Conservation (phyloP, 2,329 filamentous ascomycete genomes). For the Exutisphaerella laricina region DNA sequence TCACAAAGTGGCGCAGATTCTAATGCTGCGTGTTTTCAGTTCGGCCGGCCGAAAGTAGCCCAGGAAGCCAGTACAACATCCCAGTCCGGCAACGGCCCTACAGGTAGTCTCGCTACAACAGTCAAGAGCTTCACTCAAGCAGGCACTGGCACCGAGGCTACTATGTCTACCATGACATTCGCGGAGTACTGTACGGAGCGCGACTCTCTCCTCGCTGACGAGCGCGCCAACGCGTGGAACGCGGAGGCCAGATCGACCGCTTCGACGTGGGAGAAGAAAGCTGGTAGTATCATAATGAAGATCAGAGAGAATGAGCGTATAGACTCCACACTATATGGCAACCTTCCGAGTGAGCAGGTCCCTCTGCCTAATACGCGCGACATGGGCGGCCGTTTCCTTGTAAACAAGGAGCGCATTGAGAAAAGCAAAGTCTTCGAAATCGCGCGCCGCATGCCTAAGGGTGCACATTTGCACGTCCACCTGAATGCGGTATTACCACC, state of each 20-base stretch:
- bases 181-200: slow-evolving; percentile 24
- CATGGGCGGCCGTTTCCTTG: slow-evolving; percentile 45
- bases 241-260: slow-evolving; percentile 26
- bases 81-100: too few species aligned
- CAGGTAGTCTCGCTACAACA: neutral
- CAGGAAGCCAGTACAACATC: neutral
- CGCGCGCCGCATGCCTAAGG: slow-evolving; percentile 60
- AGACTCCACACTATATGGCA: slow-evolving; percentile 37
- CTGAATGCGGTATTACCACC: slow-evolving; percentile 70
- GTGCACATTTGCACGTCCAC: slow-evolving; percentile 67
- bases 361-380: slow-evolving; percentile 37
- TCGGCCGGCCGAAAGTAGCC: neutral
- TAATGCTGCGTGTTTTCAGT: slow-evolving; percentile 4
- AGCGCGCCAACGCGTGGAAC: slow-evolving; percentile 36
- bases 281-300: slow-evolving; percentile 33
- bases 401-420: slow-evolving; percentile 41
- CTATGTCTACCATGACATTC: slow-evolving; percentile 1
- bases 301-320: slow-evolving; percentile 42
- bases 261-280: slow-evolving; percentile 27
- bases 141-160: neutral
- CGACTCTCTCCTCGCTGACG: slow-evolving; percentile 28
- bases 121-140: neutral
- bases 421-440: slow-evolving; percentile 55
- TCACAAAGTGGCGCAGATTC: too few species aligned
- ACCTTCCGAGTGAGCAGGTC: slow-evolving; percentile 38